Conservation (phyloP, 106 monocot species). For the Acanthochlamys bracteata region DNA sequence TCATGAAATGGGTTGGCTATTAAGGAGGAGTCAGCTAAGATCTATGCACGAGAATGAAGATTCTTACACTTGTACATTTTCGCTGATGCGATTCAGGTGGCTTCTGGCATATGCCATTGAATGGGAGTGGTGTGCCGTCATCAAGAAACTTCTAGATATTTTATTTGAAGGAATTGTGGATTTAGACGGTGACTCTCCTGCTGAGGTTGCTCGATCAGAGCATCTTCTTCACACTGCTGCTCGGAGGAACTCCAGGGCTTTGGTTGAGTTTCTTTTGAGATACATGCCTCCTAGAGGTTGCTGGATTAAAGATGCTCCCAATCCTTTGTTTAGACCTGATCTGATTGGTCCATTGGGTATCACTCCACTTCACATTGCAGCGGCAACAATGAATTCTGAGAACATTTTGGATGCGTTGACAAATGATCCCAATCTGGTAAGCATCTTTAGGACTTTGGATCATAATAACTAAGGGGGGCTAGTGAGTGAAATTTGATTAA, state of each 20-base stretch:
- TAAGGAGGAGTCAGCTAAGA: slow-evolving; percentile 31
- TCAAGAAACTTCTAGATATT: slow-evolving; percentile 67
- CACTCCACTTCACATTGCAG: slow-evolving; percentile 80
- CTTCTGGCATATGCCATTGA: slow-evolving; percentile 61
- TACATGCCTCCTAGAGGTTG: slow-evolving; percentile 21
- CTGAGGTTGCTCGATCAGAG: slow-evolving; percentile 31
- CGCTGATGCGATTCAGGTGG: slow-evolving; percentile 37
- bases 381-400: slow-evolving; percentile 28
- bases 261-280: slow-evolving; percentile 53
- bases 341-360: slow-evolving; percentile 29
- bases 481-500: too few relatives aligned
- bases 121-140: slow-evolving; percentile 59
- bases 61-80: slow-evolving; percentile 18
- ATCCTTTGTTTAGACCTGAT: slow-evolving; percentile 59
- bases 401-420: slow-evolving; percentile 67
- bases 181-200: slow-evolving; percentile 19
- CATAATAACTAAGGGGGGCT: too few relatives aligned
- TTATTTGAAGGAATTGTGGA: slow-evolving; percentile 40
- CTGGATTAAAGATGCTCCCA: slow-evolving; percentile 3
- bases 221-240: slow-evolving; percentile 56
- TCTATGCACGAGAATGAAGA: slow-evolving; percentile 8
- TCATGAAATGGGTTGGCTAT: slow-evolving; percentile 85
- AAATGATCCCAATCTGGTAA: slow-evolving; percentile 72
- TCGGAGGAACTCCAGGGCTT: slow-evolving; percentile 38
- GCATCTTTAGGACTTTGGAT: not conserved